Evolutionary conservation across 148 eudicot genomes (phyloP), one percentile per base, ranked within the genome.

Genomic region (Dianthus caryophyllus): DNA sequence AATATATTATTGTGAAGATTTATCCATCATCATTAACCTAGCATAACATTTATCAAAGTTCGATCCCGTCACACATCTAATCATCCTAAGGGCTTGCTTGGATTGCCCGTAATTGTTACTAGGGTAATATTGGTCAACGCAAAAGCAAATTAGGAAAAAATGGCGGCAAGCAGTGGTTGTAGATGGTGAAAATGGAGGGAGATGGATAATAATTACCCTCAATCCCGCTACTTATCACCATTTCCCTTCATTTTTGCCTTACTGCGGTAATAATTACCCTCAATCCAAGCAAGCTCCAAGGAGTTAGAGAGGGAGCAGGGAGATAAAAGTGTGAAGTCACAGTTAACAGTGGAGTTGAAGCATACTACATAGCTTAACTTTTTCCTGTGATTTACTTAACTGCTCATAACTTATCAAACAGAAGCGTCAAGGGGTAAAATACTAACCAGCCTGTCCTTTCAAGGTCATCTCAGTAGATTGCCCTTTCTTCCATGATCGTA

Each of bases 371-470:
- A 6, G 18, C 53, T 17, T n/a, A n/a, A 49, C 21, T n/a, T 1
- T 5, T 3, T 7, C 7, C 7, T 33, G 38, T 7, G 7, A 33
- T 33, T 18, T 18, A 18, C 59, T 11, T 25, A 25, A 54, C 2
- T 24, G 16, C 17, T 54, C 33, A 25, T 33, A n/a, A 0, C n/a
- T 50, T 50, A n/a, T 2, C 24, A 29, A 39, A 24, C 5, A 54
- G 25, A 26, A 48, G 24, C 14, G 33, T 24, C 36, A 58, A 26
- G 41, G 24, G 9, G 33, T 24, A 26, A 58, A 41, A 68, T 64
- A 80, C 84, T 71, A 65, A 94, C 99, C 97, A 86, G 97, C 74
- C 74, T 94, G 92, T 65, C 90, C 91, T 75, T 83, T 90, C 82
- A 94, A 79, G 69, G 85, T 77, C 69, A 76, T 49, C 68, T 78